Base-by-base conservation (phyloP, 2,329 filamentous ascomycete genomes). In the Immersiporthe knoxdaviesiana region DNA sequence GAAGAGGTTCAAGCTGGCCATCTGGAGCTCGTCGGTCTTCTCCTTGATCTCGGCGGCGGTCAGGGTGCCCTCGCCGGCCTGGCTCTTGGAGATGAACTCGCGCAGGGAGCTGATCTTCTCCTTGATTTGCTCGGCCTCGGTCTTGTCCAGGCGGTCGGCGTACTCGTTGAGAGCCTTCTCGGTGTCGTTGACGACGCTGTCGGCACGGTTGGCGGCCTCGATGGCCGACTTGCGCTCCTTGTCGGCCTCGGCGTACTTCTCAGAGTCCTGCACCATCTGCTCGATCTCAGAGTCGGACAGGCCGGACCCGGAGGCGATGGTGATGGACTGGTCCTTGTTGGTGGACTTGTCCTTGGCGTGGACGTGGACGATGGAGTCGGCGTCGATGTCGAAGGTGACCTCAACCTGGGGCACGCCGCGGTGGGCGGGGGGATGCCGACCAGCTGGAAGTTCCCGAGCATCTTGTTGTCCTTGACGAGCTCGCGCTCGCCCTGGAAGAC, bases 401-500 rank as follows among this genome's bases (percentile, higher is more conserved):
- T 98, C 95, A 69, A 98, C 88, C 82, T 98, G 95, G 73, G 95
- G 95, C 72, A 97, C 93, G 86, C 94, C 94, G 81, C 94, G 94
- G 87, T 97, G 94, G 68, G 95, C 95, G 76, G 95, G 95, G 95
- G 95, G 72, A 98, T 97, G 74, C 95, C 95, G 77, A 97, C 94
- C 75, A 98, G 92, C 88, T 98, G 94, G 92, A 98, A 98, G 92
- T 98, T 98, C 72, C 95, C 95, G 70, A 98, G 90, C 71, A 98
- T 86, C 89, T 98, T 98, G 92, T 98, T 98, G 86, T 98, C 95
- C 80, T 91, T 91, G 81, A 97, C 94, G 73, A 97, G 93, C 87
- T 97, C 94, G 92, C 95, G 95, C 89, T 98, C 95, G 87, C 95
- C 95, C 90, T 98, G 94, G 92, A 90, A 98, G 73, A 98, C 95